Evolutionary conservation across 192 early-diverging fungal genomes (phyloP), one percentile per base, ranked within the genome.

Genomic region (Pilaira anomala): DNA sequence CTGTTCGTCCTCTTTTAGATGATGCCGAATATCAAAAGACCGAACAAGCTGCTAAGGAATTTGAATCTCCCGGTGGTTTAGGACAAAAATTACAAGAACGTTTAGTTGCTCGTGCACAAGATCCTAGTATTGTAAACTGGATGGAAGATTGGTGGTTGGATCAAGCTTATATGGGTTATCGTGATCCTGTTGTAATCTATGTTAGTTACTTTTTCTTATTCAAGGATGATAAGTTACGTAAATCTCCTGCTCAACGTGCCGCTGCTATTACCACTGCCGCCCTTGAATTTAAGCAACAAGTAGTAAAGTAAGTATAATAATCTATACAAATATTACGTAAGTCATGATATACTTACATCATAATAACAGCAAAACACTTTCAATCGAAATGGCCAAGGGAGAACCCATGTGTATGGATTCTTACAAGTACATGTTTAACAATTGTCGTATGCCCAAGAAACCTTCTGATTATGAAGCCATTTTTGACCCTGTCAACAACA

Each of bases 101-200:
- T 54, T 77, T 96, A 52, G 52, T 88, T 45, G 88, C 86, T 53
- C 83, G 88, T 30, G 87, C 86, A 11, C 81, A 82, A 21, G 79
- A 85, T 73, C 83, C 88, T 19, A 83, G 83, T 48, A 80, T 85
- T 44, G 82, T 81, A 24, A 91, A 91, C 80, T 98, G 93, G 87
- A 80, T 96, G 46, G 90, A 88, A 69, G 91, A 94, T 66, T 96
- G 97, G 94, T 97, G 97, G 94, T 90, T 93, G 68, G 92, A 94
- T 57, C 82, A 90, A 51, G 90, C 90, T 56, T 99, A 98, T 77
- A 83, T 90, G 75, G 90, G 84, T 18, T 97, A 96, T 81, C 87
- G 95, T 54, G 96, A 98, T 68, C 92, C 95, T 9, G 90, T 96
- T 13, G 88, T 92, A 36, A 83, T 94, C 65, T 90, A 91, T 67